These are phyloP conservation scores for Emmonsiellopsis sp. DNA, from an alignment of 2,329 filamentous ascomycete species.

Conservation along the genomic window DNA sequence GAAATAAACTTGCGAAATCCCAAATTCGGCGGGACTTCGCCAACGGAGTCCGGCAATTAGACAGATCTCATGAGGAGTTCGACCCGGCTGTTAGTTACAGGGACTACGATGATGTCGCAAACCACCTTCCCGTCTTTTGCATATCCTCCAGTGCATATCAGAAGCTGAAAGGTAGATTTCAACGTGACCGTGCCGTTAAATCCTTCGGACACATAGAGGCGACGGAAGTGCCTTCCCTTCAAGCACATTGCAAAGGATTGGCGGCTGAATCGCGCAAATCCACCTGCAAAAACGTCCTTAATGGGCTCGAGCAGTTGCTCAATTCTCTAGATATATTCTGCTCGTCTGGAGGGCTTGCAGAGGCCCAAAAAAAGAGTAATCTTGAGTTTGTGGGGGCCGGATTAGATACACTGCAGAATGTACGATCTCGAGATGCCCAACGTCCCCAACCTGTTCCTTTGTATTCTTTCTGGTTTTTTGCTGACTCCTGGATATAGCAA, in stretches of 20 bases:
- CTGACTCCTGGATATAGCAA: background rate
- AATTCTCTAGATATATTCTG: conserved; percentile 42
- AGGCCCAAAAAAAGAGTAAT: conserved; percentile 33
- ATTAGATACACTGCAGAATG: background rate
- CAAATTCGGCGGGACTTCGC: conserved; percentile 53
- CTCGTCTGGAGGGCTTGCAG: conserved; percentile 35
- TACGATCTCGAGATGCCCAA: background rate
- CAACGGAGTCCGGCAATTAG: conserved; percentile 50
- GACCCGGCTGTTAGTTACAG: conserved; percentile 46
- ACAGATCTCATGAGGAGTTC: conserved; percentile 42
- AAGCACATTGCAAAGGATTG: conserved; percentile 50
- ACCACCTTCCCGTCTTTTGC: conserved; percentile 53
- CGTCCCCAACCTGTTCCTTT: background rate
- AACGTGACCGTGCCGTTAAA: conserved; percentile 42
- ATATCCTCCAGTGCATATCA: conserved; percentile 56
- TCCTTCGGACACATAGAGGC: conserved; percentile 47
- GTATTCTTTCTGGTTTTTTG: background rate
- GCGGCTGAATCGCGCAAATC: conserved; percentile 43
- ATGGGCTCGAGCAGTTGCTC: conserved; percentile 41
- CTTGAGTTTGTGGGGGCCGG: conserved; percentile 28
- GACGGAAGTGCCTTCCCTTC: conserved; percentile 52
- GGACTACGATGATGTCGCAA: conserved; percentile 51
- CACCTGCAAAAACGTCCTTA: conserved; percentile 43
- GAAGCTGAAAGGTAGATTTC: conserved; percentile 47
- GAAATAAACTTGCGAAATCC: conserved; percentile 48